phyloP scores from a whole-genome alignment of 768 basidiomycete species.

The Lactarius trivialis region DNA sequence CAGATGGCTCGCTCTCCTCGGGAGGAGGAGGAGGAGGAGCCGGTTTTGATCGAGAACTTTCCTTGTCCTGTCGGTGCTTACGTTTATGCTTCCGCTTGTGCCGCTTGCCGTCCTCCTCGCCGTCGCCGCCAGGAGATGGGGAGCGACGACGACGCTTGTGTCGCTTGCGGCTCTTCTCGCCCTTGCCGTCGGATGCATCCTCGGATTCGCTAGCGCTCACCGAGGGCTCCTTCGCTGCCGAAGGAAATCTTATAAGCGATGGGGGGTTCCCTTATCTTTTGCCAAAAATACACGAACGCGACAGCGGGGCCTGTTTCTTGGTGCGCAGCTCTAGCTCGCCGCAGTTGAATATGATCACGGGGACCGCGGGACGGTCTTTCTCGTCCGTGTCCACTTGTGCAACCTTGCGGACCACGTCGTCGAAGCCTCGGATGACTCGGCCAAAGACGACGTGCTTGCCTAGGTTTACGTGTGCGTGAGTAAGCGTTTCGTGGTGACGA shows the following conservation, averaged over 20 bases:
- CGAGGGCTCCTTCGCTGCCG: conserved; percentile 18
- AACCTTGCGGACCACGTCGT: conserved; percentile 52
- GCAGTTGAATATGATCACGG: conserved; percentile 66
- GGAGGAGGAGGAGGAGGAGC: background rate
- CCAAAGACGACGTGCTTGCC: conserved; percentile 55
- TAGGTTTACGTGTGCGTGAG: conserved; percentile 26
- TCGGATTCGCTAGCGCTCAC: conserved; percentile 18
- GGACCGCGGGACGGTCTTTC: conserved; percentile 63
- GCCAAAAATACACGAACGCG: conserved; percentile 17
- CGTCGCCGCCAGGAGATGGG: conserved; percentile 3
- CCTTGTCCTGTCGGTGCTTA: conserved; percentile 28
- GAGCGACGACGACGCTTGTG: conserved; percentile 23
- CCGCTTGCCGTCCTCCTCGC: conserved; percentile 15
- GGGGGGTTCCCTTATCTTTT: background rate
- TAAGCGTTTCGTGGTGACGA: conserved; percentile 27
- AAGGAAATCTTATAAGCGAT: background rate
- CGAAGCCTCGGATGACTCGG: conserved; percentile 50
- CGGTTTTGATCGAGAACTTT: conserved; percentile 18
- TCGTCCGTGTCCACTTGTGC: conserved; percentile 62
- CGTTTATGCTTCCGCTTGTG: conserved; percentile 27
- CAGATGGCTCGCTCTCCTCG: background rate
- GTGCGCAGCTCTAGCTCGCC: conserved; percentile 79
- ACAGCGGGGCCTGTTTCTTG: conserved; percentile 29
- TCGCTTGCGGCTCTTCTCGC: conserved; percentile 9
- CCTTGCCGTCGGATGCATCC: conserved; percentile 11